Base-by-base conservation (phyloP, 2,329 filamentous ascomycete genomes). In the Furcasterigmium sp. region DNA sequence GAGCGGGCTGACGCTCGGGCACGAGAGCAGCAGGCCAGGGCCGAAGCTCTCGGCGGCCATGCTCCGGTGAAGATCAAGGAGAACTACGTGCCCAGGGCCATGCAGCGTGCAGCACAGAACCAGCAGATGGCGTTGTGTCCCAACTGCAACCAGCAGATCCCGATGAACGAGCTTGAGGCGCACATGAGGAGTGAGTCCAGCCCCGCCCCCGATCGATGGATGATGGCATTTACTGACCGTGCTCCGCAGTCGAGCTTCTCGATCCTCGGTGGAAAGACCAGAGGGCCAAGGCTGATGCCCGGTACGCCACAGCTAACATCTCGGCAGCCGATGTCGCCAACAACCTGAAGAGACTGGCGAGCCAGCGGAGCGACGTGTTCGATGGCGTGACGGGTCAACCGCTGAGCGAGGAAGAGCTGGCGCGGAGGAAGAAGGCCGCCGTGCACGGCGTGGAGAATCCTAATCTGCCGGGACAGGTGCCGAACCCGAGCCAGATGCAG, bases 211-310 rank as follows among this genome's bases (percentile, higher is more conserved):
- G n/a, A n/a, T n/a, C n/a, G n/a, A n/a, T n/a, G n/a, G n/a, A n/a
- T n/a, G n/a, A n/a, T n/a, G n/a, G n/a, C 19, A 17, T 13, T 15
- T 39, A 37, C 28, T 13, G 76, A 63, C 73, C 53, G 23, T 26
- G n/a, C 23, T 21, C 5, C 15, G 14, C 34, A 85, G 86, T 97
- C 60, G 91, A 97, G 66, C 76, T 96, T 37, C 78, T 96, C 46
- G 91, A 97, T 60, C 91, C 91, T 1, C 80, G 86, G 46, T 97
- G 91, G 91, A 95, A 95, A 62, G 91, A 96, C 60, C 91, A 97
- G 62, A 89, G 90, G 53, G 86, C 87, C 45, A 95, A 95, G 62
- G 82, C 87, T 14, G 89, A 95, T 37, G 82, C 86, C 11, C 84
- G 91, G 49, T 88, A 85, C 51, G 80, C 87, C 2, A 91, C 87